phyloP scores from a whole-genome alignment of 2,329 filamentous ascomycete genomes.

The Phaeomoniella chlamydospora region DNA sequence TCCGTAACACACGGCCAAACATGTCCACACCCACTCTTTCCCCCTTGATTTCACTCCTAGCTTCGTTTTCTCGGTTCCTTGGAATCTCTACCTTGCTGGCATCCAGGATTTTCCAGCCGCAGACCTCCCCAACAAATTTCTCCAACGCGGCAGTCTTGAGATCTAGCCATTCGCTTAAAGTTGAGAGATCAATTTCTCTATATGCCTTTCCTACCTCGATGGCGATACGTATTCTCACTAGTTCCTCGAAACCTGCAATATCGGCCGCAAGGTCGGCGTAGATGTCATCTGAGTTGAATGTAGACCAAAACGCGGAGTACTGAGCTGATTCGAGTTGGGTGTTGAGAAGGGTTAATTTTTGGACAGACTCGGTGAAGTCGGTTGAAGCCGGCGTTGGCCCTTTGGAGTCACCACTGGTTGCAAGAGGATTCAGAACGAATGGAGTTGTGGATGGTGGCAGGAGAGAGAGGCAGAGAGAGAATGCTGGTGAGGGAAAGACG shows the following conservation, averaged over 20 bases:
- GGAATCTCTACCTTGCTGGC: slow-evolving; percentile 57
- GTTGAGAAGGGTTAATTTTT: slow-evolving; percentile 74
- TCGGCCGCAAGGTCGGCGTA: slow-evolving; percentile 94
- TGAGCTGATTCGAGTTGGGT: slow-evolving; percentile 78
- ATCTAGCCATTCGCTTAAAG: slow-evolving; percentile 65
- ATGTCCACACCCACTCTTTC: slow-evolving; percentile 61
- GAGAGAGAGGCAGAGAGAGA: slow-evolving; percentile 84
- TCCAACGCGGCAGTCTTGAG: slow-evolving; percentile 49
- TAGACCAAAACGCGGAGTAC: slow-evolving; percentile 86
- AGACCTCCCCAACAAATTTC: slow-evolving; percentile 74
- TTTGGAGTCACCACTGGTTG: slow-evolving; percentile 35
- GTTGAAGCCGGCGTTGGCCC: slow-evolving; percentile 25
- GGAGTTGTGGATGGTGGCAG: slow-evolving; percentile 71
- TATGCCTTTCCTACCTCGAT: slow-evolving; percentile 71
- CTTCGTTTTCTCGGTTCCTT: slow-evolving; percentile 93
- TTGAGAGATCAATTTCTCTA: slow-evolving; percentile 53
- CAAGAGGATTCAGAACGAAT: slow-evolving; percentile 30
- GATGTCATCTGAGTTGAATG: slow-evolving; percentile 82
- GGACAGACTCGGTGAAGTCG: slow-evolving; percentile 68
- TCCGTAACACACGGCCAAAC: slow-evolving; percentile 54
- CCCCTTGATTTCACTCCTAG: slow-evolving; percentile 83
- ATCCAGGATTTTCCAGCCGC: slow-evolving; percentile 69
- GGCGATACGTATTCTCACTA: slow-evolving; percentile 80
- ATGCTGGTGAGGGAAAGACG: slow-evolving; percentile 91
- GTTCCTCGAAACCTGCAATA: slow-evolving; percentile 86